Evolutionary conservation across 169 alveolate genomes (phyloP).

Genomic region (Plasmodium adleri): DNA sequence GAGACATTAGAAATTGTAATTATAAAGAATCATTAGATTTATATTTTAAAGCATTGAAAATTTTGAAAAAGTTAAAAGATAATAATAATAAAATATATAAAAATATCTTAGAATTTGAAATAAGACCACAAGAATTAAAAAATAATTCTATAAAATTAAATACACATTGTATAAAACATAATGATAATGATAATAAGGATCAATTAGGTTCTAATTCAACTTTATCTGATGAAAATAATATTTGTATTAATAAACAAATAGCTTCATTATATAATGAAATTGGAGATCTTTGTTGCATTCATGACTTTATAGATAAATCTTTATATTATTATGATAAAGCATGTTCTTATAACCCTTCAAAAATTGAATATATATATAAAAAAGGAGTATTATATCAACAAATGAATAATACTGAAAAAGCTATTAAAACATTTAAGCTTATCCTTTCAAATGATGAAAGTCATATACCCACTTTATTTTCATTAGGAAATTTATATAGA

Average conservation of each 20-base stretch:
- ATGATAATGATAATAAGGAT: neutral
- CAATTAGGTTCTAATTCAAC: neutral
- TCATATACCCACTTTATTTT: slow-evolving; percentile 68
- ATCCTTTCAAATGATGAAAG: slow-evolving; percentile 30
- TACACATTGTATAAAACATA: neutral
- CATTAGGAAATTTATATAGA: slow-evolving; percentile 67
- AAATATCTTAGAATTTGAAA: slow-evolving; percentile 65
- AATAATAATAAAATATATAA: slow-evolving; percentile 37
- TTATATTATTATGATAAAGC: slow-evolving; percentile 70
- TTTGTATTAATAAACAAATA: slow-evolving; percentile 51
- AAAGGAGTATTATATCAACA: slow-evolving; percentile 75
- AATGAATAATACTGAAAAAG: slow-evolving; percentile 61
- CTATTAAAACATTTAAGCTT: slow-evolving; percentile 53
- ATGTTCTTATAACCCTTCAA: slow-evolving; percentile 63
- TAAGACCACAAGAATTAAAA: slow-evolving; percentile 36
- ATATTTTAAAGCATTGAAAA: slow-evolving; percentile 45
- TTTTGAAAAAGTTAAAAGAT: slow-evolving; percentile 51
- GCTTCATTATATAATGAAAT: slow-evolving; percentile 75
- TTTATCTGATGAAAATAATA: slow-evolving; percentile 1
- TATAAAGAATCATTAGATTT: slow-evolving; percentile 48
- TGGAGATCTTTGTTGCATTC: slow-evolving; percentile 67
- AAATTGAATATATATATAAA: slow-evolving; percentile 67
- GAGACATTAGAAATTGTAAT: slow-evolving; percentile 41
- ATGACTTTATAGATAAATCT: slow-evolving; percentile 68
- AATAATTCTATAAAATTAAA: slow-evolving; percentile 2